Evolutionary conservation across 2,329 filamentous ascomycete genomes (phyloP).

Genomic region (Karstenula rhodostoma): DNA sequence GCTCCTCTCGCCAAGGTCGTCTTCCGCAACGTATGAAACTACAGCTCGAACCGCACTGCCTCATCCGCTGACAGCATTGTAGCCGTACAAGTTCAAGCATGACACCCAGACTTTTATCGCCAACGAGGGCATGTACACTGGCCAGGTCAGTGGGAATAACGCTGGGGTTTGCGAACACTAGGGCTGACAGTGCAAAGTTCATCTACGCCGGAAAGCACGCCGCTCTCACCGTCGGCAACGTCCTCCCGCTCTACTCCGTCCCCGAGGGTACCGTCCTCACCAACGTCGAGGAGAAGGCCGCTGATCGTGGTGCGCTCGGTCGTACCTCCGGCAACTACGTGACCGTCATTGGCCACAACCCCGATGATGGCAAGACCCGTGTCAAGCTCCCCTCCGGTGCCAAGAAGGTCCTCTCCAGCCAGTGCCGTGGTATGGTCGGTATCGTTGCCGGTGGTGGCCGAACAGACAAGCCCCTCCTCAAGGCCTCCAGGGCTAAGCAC

Average conservation of each 20-base stretch:
- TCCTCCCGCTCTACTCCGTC: constrained; percentile 91
- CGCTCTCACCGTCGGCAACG: constrained; percentile 93
- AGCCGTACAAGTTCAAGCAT: constrained; percentile 96
- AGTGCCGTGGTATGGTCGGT: constrained; percentile 96
- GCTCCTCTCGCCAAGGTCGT: constrained; percentile 93
- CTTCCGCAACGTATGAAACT: constrained; percentile 76
- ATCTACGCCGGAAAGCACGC: constrained; percentile 99
- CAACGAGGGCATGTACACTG: constrained; percentile 99
- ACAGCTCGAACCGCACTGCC: constrained; percentile 11
- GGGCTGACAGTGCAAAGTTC: constrained; percentile 63
- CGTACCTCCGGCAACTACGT: constrained; percentile 99
- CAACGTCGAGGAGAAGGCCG: constrained; percentile 99
- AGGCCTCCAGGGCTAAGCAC: constrained; percentile 99
- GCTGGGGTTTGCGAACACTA: background rate
- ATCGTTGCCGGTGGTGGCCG: constrained; percentile 99
- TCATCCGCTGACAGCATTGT: constrained; percentile 28
- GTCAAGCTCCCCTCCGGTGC: constrained; percentile 99
- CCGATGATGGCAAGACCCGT: constrained; percentile 92
- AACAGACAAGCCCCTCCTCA: constrained; percentile 99
- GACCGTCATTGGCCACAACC: constrained; percentile 65
- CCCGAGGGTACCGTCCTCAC: constrained; percentile 99
- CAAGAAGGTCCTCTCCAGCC: constrained; percentile 98
- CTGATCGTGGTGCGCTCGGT: constrained; percentile 94
- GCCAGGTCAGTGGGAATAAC: constrained; percentile 66
- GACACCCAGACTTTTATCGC: constrained; percentile 99